Percentiles rank a stretch among this genome's conserved stretches.
Conservation (phyloP, 1,284 basidiomycete genomes). For the Coniferiporia weirii region DNA sequence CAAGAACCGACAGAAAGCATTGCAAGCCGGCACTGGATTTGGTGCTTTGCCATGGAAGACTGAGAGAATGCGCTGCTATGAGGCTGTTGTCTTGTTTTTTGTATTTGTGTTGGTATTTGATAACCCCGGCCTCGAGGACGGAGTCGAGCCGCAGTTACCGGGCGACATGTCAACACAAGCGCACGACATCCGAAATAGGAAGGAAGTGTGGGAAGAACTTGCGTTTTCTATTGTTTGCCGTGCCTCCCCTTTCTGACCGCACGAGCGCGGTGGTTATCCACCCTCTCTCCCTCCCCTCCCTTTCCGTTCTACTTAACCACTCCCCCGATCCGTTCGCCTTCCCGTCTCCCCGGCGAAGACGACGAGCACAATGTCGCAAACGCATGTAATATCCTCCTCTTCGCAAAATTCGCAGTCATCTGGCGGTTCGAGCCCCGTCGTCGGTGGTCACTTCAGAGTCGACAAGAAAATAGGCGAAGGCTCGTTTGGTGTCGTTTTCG, state of each 20-base stretch:
- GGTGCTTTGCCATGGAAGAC: too few relatives aligned
- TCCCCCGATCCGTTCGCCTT: background rate
- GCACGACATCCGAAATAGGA: background rate
- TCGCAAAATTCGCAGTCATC: slow-evolving; percentile 12
- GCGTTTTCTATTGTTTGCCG: slow-evolving; percentile 43
- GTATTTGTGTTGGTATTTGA: too few relatives aligned
- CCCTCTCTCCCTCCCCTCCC: background rate
- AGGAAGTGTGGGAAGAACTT: background rate
- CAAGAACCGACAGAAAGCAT: too few relatives aligned
- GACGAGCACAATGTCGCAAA: slow-evolving; percentile 13
- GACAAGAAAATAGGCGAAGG: slow-evolving; percentile 88
- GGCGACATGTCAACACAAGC: too few relatives aligned
- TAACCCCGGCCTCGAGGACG: too few relatives aligned
- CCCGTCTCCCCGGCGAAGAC: background rate
- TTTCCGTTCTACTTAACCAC: background rate
- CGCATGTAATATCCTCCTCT: slow-evolving; percentile 18
- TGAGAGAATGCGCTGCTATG: too few relatives aligned
- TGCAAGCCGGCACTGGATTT: too few relatives aligned
- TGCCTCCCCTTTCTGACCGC: slow-evolving; percentile 37
- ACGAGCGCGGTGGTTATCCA: slow-evolving; percentile 42
- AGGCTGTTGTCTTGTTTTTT: too few relatives aligned
- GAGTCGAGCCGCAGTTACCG: too few relatives aligned
- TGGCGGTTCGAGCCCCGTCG: slow-evolving; percentile 31
- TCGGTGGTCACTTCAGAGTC: slow-evolving; percentile 71
- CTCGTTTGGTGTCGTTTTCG: slow-evolving; percentile 79